Conservation (phyloP, 2,329 filamentous ascomycete genomes). For the Pseudogymnoascus sp. region DNA sequence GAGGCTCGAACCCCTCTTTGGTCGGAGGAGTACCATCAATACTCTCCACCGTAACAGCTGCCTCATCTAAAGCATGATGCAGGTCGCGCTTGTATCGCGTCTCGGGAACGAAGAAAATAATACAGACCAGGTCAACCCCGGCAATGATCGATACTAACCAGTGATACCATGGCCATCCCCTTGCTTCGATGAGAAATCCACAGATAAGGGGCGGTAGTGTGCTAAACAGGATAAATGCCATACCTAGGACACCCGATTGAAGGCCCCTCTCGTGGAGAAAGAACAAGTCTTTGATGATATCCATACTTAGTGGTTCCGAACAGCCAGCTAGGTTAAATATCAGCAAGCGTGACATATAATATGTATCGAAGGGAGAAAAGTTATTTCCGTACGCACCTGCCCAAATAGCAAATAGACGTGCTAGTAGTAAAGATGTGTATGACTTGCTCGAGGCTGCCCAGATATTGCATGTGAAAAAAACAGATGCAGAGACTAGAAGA, state of each 20-base stretch:
- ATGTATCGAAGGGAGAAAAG: no score
- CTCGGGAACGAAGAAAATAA: constrained; percentile 11
- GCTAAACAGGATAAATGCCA: constrained; percentile 9
- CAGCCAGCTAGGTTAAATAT: not conserved
- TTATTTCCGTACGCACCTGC: not conserved
- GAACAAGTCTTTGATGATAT: constrained; percentile 11
- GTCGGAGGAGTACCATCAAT: no score
- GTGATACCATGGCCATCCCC: constrained; percentile 9
- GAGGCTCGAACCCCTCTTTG: no score
- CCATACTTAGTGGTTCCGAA: not conserved
- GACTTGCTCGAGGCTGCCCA: not conserved
- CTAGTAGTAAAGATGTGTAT: not conserved
- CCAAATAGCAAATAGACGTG: not conserved
- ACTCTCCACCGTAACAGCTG: no score
- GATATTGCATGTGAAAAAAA: not conserved
- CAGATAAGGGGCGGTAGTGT: constrained; percentile 6
- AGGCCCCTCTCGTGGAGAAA: constrained; percentile 12
- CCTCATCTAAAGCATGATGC: no score
- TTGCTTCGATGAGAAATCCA: constrained; percentile 9
- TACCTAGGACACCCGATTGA: constrained; percentile 6
- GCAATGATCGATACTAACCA: constrained; percentile 9
- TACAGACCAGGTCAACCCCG: constrained; percentile 5
- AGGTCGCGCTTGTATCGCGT: not conserved
- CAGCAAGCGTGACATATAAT: no score
- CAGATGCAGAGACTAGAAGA: not conserved